Base-by-base conservation (phyloP, 495 filamentous ascomycete genomes). In the Mycothermus thermophilus region DNA sequence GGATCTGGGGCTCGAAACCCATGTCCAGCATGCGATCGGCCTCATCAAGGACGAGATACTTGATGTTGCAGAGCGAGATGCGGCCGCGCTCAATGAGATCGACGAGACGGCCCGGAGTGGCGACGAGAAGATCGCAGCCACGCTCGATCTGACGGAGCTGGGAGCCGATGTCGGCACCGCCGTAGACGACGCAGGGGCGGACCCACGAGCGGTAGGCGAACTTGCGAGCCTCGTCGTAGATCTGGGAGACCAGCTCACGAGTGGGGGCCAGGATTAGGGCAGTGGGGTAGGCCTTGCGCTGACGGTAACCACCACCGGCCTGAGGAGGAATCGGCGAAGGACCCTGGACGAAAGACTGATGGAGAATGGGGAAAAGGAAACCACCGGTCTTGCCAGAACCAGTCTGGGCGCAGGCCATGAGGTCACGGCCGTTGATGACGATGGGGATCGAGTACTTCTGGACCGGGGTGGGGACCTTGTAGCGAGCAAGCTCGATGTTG, bases 21-120 rank as follows among this genome's bases (percentile, higher is more conserved):
- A 97, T 96, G 68, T 97, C 90, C 72, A 97, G 66, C 90, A 97
- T 96, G 59, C 92, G 92, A 67, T 97, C 90, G 59, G 90, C 90
- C 71, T 97, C 90, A 48, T 97, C 90, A 24, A 97, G 80, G 44
- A 97, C 83, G n/a, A 97, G 70, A 53, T 95, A 97, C 64, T 94
- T 95, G 75, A 96, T 95, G 66, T 90, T 94, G 44, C 74, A 68
- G 24, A 95, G 76, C 9, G 88, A 94, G 58, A 97, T 95, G 55
- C 90, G 87, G 45, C 92, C 90, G 66, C 92, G 83, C 70, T 96
- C 92, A 45, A 97, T 93, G 55, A 97, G 68, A 60, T 97, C 90
- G 47, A 96, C 88, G 32, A 96, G 72, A 71, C 90, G 83, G 60
- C 90, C 90, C 41, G 90, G 90, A 31, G 90, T 97, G 30, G 92